Evolutionary conservation across 352 stramenopile species (phyloP).

Genomic region (Phytophthora palmivora): DNA sequence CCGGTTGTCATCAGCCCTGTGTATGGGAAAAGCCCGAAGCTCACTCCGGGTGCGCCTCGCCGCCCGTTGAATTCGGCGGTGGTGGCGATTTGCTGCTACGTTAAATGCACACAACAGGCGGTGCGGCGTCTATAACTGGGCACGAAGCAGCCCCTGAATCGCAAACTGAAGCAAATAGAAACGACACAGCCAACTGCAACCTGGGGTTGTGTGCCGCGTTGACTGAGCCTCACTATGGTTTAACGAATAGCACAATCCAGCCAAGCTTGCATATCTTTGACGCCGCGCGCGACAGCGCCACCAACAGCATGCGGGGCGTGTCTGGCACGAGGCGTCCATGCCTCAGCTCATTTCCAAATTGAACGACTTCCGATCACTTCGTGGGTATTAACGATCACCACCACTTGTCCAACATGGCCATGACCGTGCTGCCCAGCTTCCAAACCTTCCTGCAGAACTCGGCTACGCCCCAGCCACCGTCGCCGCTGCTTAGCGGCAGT

Average conservation of each 20-base stretch:
- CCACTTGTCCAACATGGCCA: constrained; percentile 35
- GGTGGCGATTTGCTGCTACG: constrained; percentile 3
- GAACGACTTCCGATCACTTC: constrained; percentile 19
- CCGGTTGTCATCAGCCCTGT: background rate
- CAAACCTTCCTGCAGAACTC: constrained; percentile 62
- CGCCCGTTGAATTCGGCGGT: constrained; percentile 21
- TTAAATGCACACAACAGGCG: constrained; percentile 16
- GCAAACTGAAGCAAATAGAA: constrained; percentile 34
- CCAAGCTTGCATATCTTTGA: constrained; percentile 56
- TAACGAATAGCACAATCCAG: constrained; percentile 27
- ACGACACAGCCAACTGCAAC: constrained; percentile 27
- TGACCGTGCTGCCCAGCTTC: constrained; percentile 64
- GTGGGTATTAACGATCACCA: constrained; percentile 2
- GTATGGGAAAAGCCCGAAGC: constrained; percentile 2
- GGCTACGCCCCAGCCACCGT: constrained; percentile 33
- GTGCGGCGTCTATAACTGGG: constrained; percentile 22
- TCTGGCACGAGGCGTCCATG: background rate
- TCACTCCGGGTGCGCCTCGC: background rate
- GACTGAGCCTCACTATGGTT: constrained; percentile 28
- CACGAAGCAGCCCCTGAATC: constrained; percentile 31
- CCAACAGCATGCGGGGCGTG: constrained; percentile 11
- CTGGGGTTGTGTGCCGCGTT: constrained; percentile 18
- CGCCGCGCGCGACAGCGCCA: constrained; percentile 21
- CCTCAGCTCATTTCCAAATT: constrained; percentile 38
- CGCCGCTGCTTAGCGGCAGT: constrained; percentile 21